These are phyloP conservation scores for Marasmius oreades DNA, from an alignment of 1,284 basidiomycete species.

Conservation along the genomic window DNA sequence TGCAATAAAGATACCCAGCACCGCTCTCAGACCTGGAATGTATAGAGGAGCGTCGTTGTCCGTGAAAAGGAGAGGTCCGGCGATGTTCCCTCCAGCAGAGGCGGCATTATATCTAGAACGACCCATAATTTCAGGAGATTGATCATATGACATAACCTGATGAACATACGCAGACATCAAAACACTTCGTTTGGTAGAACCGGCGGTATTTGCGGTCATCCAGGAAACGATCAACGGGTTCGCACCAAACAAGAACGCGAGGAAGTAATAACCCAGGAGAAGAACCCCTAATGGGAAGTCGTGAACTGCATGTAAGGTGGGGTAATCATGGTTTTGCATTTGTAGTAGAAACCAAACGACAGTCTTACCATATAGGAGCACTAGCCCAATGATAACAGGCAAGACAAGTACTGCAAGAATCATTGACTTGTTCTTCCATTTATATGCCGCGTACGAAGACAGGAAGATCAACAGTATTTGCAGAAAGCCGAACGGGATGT, in stretches of 20 bases:
- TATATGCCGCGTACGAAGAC: conserved; percentile 11
- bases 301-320: background rate
- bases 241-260: conserved; percentile 15
- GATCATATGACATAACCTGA: too few relatives aligned
- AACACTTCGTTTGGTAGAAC: conserved; percentile 17
- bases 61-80: conserved; percentile 16
- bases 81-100: conserved; percentile 15
- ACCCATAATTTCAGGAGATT: background rate
- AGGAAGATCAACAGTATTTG: conserved; percentile 15
- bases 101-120: conserved; percentile 13
- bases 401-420: conserved; percentile 8
- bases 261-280: conserved; percentile 17
- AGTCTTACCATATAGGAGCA: conserved; percentile 11
- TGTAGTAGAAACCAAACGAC: background rate
- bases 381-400: conserved; percentile 15
- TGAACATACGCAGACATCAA: conserved; percentile 1
- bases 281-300: conserved; percentile 4
- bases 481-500: conserved; percentile 16
- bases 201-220: conserved; percentile 18
- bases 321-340: background rate
- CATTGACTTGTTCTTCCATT: conserved; percentile 9
- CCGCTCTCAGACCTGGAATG: conserved; percentile 10
- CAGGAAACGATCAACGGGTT: conserved; percentile 18
- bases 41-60: conserved; percentile 13
- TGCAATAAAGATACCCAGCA: conserved; percentile 14